Evolutionary conservation across 1,284 basidiomycete species (phyloP), one percentile per base, ranked within the genome.

Genomic region (Rhodotorula glutinis): DNA sequence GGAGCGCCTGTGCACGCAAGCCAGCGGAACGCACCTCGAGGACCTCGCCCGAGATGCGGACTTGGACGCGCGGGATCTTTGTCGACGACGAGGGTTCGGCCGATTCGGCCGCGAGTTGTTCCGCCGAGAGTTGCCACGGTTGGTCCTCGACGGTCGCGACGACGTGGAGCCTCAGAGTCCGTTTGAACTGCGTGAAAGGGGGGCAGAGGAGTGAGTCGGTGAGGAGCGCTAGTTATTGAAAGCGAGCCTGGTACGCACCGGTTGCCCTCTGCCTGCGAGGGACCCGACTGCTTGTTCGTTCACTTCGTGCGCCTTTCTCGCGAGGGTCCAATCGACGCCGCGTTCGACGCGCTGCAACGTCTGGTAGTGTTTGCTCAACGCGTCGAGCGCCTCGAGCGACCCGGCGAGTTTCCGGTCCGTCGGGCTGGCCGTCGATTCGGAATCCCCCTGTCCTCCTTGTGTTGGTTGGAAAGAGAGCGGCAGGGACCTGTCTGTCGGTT

Each of bases 311-410:
- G 85, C 87, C 79, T 96, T 96, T 72, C 95, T 83, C 73, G 87
- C 87, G 80, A 96, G 87, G 9, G 91, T 95, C 95, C 95, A 98
- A 79, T 98, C 94, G 16, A 98, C 82, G 78, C 89, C 90, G 69
- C 89, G 85, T 79, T 97, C 94, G 84, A 92, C 89, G 67, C 90
- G 87, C 55, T 94, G 81, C 41, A 98, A 82, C 75, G 90, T 87
- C 65, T 86, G 84, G 79, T 97, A 98, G 83, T 51, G 53, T 8
- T 33, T 38, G 11, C 62, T 33, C 38, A 73, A 30, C 2, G 11
- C 5, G 8, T 72, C 53, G 46, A 73, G 67, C 16, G 63, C 25
- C 23, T 19, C 52, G 30, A 68, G 66, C 11, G 72, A 72, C 17
- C 41, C 5, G 2, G 57, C 51, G 46, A 73, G 63, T 25, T 46